Percentiles rank a stretch among this genome's conserved stretches.
phyloP scores from a whole-genome alignment of 83 land plant species.

The Isoetes engelmannii region DNA sequence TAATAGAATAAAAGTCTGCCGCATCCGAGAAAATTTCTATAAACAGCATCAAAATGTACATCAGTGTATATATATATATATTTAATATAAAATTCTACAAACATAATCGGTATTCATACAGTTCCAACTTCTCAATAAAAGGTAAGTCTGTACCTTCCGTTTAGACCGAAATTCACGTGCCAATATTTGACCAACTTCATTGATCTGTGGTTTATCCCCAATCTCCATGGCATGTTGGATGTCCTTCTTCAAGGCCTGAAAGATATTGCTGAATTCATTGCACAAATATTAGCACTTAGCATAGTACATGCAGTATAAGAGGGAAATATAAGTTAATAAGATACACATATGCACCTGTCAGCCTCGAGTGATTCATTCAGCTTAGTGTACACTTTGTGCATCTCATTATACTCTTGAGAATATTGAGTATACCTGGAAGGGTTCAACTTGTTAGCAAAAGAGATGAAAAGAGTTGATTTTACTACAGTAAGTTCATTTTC shows the following conservation, averaged over 20 bases:
- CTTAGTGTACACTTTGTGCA: slow-evolving; percentile 34
- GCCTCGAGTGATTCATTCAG: slow-evolving; percentile 38
- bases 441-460: background rate
- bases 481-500: background rate
- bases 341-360: slow-evolving; percentile 26
- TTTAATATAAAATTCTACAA: no score
- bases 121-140: background rate
- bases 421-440: slow-evolving; percentile 42
- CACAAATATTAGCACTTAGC: no score
- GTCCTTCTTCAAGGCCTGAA: slow-evolving; percentile 39
- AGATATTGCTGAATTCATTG: slow-evolving; percentile 35
- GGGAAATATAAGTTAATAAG: background rate
- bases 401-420: slow-evolving; percentile 42
- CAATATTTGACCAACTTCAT: background rate
- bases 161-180: background rate
- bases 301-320: background rate
- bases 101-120: background rate
- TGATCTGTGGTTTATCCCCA: background rate
- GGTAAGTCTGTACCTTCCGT: background rate
- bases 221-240: slow-evolving; percentile 26
- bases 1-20: slow-evolving; percentile 46
- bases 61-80: no score
- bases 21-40: slow-evolving; percentile 46
- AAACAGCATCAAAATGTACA: background rate
- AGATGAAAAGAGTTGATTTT: background rate